A percentile compares a stretch with the other conserved stretches of the same genome.
Conservation (phyloP, 192 early-diverging fungal species). For the Coemansia sp. region DNA sequence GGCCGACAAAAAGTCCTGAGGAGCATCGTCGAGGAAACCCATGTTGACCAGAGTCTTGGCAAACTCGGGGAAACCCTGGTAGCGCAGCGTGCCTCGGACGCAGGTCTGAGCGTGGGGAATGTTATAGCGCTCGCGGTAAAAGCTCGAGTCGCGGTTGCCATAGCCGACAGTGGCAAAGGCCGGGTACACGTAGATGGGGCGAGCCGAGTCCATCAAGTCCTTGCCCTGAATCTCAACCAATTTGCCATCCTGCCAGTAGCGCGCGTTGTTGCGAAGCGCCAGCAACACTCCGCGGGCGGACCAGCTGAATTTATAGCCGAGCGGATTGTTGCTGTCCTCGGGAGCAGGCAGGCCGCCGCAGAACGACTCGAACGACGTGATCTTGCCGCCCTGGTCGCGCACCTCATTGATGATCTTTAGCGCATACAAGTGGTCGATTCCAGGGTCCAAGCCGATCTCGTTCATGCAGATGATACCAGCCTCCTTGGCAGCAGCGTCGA, state of each 20-base stretch:
- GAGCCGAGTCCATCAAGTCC: constrained; percentile 90
- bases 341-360: constrained; percentile 98
- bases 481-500: constrained; percentile 79
- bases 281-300: constrained; percentile 96
- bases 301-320: constrained; percentile 99
- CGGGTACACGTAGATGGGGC: constrained; percentile 90
- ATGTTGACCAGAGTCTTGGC: constrained; percentile 92
- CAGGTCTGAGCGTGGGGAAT: constrained; percentile 93
- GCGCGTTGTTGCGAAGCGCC: constrained; percentile 92
- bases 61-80: constrained; percentile 96
- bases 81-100: constrained; percentile 92
- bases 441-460: constrained; percentile 98
- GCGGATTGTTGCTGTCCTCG: constrained; percentile 93
- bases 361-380: constrained; percentile 88
- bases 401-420: constrained; percentile 92
- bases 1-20: constrained; percentile 61
- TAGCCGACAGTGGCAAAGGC: constrained; percentile 95
- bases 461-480: constrained; percentile 92
- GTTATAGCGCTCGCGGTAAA: constrained; percentile 90
- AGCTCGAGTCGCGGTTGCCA: constrained; percentile 96
- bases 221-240: constrained; percentile 77
- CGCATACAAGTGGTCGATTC: constrained; percentile 95
- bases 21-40: constrained; percentile 84
- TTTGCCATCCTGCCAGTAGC: constrained; percentile 88
- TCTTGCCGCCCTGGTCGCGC: constrained; percentile 76